Base-by-base conservation (phyloP, 1,139 yeast genomes). In the Kurtzmaniella quercitrusa region DNA sequence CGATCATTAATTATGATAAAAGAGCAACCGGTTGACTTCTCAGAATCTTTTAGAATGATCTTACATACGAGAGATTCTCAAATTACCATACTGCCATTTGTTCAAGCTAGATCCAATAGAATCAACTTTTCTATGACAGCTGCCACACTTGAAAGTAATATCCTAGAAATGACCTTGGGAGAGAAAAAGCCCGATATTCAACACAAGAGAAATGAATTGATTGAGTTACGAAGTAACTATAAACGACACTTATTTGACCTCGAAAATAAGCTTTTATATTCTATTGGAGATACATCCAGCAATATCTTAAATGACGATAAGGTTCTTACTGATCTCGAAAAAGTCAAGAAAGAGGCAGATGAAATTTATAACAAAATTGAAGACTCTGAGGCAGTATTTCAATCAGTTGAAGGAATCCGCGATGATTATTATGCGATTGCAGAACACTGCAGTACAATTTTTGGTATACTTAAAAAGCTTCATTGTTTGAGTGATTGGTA, bases 41-140 rank as follows among this genome's bases (percentile, higher is more conserved):
- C 91, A 2, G 70, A 81, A 0, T 74, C 77, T 3, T 90, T 90
- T 68, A 70, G 68, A 46, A 53, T 93, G 41, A 75, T 69, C 37
- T 60, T 91, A 39, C 75, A 79, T 49, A 77, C 96, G 0, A 75
- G 75, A 39, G 90, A 87, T 56, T 70, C 85, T 0, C 61, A 70
- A 2, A 58, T 75, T 1, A 44, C 36, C 0, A 57, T 85, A 2
- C 63, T 84, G 0, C 69, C 85, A 3, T 84, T 77, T 56, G 71
- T 89, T 12, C 57, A 74, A 8, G 73, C 91, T 16, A 68, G 95
- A 49, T 77, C 86, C 6, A 67, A 81, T 1, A 54, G 82, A 7
- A 71, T 88, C 21, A 89, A 88, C 59, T 91, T 85, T 60, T 75
- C 93, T 0, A 67, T 86, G 18, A 86, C 96, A 0, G 68, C 76